Conservation (phyloP, 1,139 yeast genomes). For the Hyphopichia pseudoburtonii region DNA sequence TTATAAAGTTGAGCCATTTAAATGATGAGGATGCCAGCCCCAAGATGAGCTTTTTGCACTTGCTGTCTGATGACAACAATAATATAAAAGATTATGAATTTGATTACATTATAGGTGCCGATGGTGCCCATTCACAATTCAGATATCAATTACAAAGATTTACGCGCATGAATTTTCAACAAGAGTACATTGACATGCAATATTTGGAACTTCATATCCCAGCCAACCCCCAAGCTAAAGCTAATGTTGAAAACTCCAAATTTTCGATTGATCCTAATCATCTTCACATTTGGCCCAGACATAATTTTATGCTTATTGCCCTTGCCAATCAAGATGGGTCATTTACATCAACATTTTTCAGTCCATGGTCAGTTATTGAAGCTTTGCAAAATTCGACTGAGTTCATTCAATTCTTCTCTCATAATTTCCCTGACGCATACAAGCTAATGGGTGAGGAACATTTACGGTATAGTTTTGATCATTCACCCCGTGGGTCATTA, state of each 20-base stretch:
- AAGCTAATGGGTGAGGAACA: conserved; percentile 62
- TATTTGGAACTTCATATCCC: conserved; percentile 81
- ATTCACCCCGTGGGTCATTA: conserved; percentile 74
- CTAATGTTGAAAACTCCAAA: conserved; percentile 13
- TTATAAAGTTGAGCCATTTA: conserved; percentile 37
- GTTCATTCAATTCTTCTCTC: conserved; percentile 54
- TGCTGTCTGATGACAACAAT: conserved; percentile 7
- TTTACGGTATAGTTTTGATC: conserved; percentile 50
- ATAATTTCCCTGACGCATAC: conserved; percentile 74
- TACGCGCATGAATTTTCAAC: conserved; percentile 68
- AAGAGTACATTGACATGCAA: conserved; percentile 81
- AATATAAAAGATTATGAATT: conserved; percentile 26
- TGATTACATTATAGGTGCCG: conserved; percentile 77
- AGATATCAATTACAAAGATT: conserved; percentile 68
- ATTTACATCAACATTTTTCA: conserved; percentile 86
- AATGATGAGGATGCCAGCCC: conserved; percentile 21
- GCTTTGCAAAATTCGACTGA: conserved; percentile 38
- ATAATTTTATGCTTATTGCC: conserved; percentile 84
- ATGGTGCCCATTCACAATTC: conserved; percentile 80
- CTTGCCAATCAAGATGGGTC: conserved; percentile 83
- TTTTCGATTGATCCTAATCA: conserved; percentile 70
- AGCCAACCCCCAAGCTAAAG: conserved; percentile 32
- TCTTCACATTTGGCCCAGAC: conserved; percentile 92
- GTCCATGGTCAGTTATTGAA: conserved; percentile 71
- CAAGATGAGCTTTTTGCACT: conserved; percentile 22